Base-by-base conservation (phyloP, 1,284 basidiomycete species). In the Ganoderma meredithae region DNA sequence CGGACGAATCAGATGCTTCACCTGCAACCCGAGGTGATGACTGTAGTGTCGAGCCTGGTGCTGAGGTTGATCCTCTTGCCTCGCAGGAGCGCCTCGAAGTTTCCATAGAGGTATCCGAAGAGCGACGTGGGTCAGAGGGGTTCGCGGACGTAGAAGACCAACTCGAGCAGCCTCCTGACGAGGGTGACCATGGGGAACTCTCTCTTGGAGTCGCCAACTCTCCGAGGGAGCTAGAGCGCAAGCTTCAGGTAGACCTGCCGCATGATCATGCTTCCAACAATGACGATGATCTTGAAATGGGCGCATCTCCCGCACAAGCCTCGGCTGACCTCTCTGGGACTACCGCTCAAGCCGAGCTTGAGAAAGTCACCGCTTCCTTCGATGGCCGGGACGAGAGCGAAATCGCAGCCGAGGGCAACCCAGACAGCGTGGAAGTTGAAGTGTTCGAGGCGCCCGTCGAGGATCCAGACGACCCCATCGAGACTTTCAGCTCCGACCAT, bases 401-500 rank as follows among this genome's bases (percentile, higher is more conserved):
- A 47, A 49, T 44, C 49, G 60, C 41, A 27, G 43, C 53, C 36
- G 6, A 41, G 27, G 40, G 44, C 47, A 22, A 41, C 55, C 33
- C 36, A 13, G 58, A 47, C 25, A 40, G 13, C 49, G 39, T 40
- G 12, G 36, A 64, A 33, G 60, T 49, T 6, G 65, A 63, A 19
- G 65, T 43, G 17, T 13, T 66, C 39, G 66, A 69, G 31, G 65
- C 55, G 25, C 67, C 64, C 40, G 58, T 47, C 1, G 70, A 64
- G 39, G 69, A 75, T 31, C 73, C 72, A 4, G 62, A 70, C 9
- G 75, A 77, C 59, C 72, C 73, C 60, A 73, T 73, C 66, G 69
- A 72, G 27, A 65, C 75, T 36, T 44, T 73, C 70, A 43, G 75
- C 66, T 68, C 64, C 27, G 64, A 64, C 13, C 66, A 60, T 52